Base-by-base conservation (phyloP, 352 stramenopile genomes). In the Globisporangium heterothallicum region DNA sequence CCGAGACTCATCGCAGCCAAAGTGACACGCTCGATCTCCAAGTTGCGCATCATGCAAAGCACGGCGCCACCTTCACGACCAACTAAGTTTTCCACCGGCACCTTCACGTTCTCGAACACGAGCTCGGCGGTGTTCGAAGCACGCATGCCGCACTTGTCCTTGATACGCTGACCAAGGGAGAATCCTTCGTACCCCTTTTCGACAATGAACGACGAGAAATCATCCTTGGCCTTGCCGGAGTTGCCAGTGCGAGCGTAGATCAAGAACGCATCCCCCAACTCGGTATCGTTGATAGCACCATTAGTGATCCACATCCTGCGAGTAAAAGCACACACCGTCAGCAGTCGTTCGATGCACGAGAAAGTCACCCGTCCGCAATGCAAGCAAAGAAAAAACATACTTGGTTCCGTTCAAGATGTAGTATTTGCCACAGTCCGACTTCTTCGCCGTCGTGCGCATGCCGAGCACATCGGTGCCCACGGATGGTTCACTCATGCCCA, bases 291-390 rank as follows among this genome's bases (percentile, higher is more conserved):
- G 18, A 99, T 54, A n/a, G 95, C 96, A 19, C 97, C 97, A 68
- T 99, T 99, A 6, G 97, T 99, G 72, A 99, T 99, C 97, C 97
- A 99, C 96, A 99, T 99, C 59, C 79, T 90, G 24, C 21, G 24
- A 51, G 14, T 51, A 36, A 38, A 49, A 16, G 27, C 14, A 42
- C 1, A 34, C 40, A 18, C 25, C 13, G 6, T 50, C 10, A 56
- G 7, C 35, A 34, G 34, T 19, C 9, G 26, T 24, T n/a, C n/a
- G n/a, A n/a, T n/a, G n/a, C n/a, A n/a, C n/a, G n/a, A n/a, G n/a
- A n/a, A n/a, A n/a, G n/a, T n/a, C n/a, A n/a, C n/a, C n/a, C n/a
- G n/a, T n/a, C n/a, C 16, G 9, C 3, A 48, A 7, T 25, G 29
- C 12, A 21, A 34, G 6, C 22, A 44, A 22, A 30, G 0, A 9